phyloP scores from a whole-genome alignment of 345 rosid species.

The Salix koriyanagi region DNA sequence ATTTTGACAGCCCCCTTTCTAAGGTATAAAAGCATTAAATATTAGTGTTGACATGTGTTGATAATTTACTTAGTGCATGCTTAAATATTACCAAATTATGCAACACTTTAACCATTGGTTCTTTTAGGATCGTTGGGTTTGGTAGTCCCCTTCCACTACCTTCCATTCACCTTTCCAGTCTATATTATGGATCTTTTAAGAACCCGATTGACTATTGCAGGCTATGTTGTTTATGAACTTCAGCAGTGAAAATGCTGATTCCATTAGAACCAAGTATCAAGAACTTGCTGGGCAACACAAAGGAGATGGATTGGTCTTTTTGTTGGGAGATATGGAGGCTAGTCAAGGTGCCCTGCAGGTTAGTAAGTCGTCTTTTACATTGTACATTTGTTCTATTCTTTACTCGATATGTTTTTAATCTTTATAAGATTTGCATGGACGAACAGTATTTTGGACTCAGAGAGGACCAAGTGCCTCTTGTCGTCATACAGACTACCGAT shows the following conservation, averaged over 20 bases:
- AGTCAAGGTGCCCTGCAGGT: slow-evolving; percentile 93
- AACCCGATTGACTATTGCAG: slow-evolving; percentile 29
- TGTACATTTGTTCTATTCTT: slow-evolving; percentile 1
- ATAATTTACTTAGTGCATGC: not conserved
- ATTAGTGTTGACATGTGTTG: not conserved
- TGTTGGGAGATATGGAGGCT: slow-evolving; percentile 82
- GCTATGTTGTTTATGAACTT: slow-evolving; percentile 85
- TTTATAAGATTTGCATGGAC: slow-evolving; percentile 3
- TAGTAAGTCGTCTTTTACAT: slow-evolving; percentile 8
- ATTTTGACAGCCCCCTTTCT: slow-evolving; percentile 59
- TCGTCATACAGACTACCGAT: slow-evolving; percentile 61
- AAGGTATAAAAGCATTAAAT: slow-evolving; percentile 42
- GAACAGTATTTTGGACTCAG: slow-evolving; percentile 86
- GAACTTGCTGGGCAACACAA: slow-evolving; percentile 69
- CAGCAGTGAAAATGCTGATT: slow-evolving; percentile 49
- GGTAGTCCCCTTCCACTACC: not conserved
- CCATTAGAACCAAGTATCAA: slow-evolving; percentile 59
- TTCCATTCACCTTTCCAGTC: not conserved
- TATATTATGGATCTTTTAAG: not conserved
- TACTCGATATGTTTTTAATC: slow-evolving; percentile 3
- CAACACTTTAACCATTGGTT: not conserved
- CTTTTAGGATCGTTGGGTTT: not conserved
- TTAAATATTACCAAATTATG: not conserved
- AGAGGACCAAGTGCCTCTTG: slow-evolving; percentile 78
- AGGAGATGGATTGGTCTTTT: slow-evolving; percentile 63